A percentile compares a stretch with the other conserved stretches of the same genome.
phyloP scores from a whole-genome alignment of 345 rosid genomes.

The Boechera divaricarpa region DNA sequence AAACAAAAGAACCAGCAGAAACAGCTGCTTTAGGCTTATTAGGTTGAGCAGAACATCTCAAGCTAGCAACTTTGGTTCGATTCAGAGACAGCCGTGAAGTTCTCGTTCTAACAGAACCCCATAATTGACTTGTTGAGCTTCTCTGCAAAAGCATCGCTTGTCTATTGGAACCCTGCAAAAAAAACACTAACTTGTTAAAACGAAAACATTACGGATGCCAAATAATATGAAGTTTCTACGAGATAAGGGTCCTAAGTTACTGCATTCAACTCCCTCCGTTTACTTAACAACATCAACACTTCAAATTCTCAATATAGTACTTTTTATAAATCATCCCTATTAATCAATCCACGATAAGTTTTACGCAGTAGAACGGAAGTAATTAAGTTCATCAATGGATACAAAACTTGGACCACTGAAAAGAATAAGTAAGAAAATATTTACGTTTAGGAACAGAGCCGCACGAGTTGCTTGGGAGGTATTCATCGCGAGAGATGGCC shows the following conservation, averaged over 20 bases:
- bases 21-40: constrained; percentile 58
- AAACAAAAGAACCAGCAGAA: constrained; percentile 49
- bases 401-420: constrained; percentile 2
- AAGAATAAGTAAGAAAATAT: constrained; percentile 16
- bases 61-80: constrained; percentile 43
- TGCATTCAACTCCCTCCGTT: neutral
- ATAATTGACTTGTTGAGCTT: constrained; percentile 46
- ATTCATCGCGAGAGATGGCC: constrained; percentile 32
- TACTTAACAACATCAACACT: constrained; percentile 14
- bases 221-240: neutral
- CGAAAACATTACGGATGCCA: neutral
- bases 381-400: constrained; percentile 2
- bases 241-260: neutral
- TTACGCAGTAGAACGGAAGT: neutral
- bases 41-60: constrained; percentile 60
- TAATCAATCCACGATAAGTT: neutral
- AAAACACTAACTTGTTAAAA: neutral
- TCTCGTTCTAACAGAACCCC: constrained; percentile 50
- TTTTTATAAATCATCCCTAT: neutral
- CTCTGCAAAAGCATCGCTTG: constrained; percentile 57
- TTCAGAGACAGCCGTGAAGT: constrained; percentile 32
- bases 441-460: constrained; percentile 42
- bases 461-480: constrained; percentile 45
- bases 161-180: constrained; percentile 65
- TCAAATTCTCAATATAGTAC: neutral